Conservation (phyloP, 2,329 filamentous ascomycete species). For the Beauveria rudraprayagi region DNA sequence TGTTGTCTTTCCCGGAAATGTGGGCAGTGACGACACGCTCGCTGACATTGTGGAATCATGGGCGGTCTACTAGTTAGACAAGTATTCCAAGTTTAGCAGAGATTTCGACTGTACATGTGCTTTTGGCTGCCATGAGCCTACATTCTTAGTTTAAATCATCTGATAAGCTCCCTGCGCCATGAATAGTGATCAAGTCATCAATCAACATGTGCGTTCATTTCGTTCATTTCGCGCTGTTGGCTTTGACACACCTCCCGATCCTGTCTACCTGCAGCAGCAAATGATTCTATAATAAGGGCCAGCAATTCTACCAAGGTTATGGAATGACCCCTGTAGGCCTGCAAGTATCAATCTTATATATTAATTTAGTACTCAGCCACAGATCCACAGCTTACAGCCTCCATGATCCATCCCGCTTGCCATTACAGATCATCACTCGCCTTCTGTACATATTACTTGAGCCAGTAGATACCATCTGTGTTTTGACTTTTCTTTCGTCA, state of each 20-base stretch:
- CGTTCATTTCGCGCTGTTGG: no score
- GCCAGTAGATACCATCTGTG: conserved; percentile 17
- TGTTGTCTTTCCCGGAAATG: conserved; percentile 52
- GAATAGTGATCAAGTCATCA: not conserved
- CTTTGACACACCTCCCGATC: no score
- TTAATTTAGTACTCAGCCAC: not conserved
- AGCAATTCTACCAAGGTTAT: not conserved
- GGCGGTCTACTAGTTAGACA: not conserved
- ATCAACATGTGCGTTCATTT: not conserved
- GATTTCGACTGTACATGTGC: not conserved
- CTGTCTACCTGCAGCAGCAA: not conserved
- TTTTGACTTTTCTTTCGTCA: no score
- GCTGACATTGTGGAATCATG: conserved; percentile 32
- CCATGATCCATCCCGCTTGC: conserved; percentile 15
- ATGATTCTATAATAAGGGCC: not conserved
- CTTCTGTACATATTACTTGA: conserved; percentile 36
- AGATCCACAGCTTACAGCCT: conserved; percentile 12
- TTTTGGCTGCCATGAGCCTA: not conserved
- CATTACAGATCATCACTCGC: conserved; percentile 15
- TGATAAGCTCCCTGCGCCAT: not conserved
- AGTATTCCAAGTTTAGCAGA: not conserved
- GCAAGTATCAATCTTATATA: not conserved
- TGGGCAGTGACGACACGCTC: conserved; percentile 40
- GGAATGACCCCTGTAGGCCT: not conserved
- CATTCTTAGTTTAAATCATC: not conserved